These are phyloP conservation scores for Euphrasia confusa DNA, from an alignment of 257 asterid genomes.

Conservation along the genomic window DNA sequence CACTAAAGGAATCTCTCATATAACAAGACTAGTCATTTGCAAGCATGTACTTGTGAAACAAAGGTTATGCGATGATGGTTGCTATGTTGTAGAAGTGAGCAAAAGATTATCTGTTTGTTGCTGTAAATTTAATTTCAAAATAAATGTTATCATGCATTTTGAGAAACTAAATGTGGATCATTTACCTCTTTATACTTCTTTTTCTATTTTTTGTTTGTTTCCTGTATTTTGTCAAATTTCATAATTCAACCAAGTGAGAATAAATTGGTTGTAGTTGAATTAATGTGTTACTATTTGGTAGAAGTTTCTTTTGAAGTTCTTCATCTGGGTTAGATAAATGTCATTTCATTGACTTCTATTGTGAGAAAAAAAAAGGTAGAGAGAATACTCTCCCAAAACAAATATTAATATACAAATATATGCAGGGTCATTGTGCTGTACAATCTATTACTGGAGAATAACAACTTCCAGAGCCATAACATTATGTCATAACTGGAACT, in stretches of 20 bases:
- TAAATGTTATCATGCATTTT: neutral
- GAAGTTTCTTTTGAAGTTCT: too few relatives aligned
- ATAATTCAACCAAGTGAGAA: neutral
- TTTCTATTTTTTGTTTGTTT: neutral
- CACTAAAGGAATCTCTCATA: neutral
- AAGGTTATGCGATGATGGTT: neutral
- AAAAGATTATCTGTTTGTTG: neutral
- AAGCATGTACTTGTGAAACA: neutral
- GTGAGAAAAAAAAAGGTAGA: neutral
- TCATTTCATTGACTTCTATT: too few relatives aligned
- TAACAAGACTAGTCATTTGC: neutral
- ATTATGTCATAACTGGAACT: constrained; percentile 3
- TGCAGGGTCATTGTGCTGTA: too few relatives aligned
- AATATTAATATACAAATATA: neutral
- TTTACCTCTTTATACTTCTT: too few relatives aligned
- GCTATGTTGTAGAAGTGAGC: neutral
- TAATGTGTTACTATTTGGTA: too few relatives aligned
- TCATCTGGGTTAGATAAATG: too few relatives aligned
- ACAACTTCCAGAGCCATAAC: too few relatives aligned
- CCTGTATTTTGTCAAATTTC: neutral
- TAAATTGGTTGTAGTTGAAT: neutral
- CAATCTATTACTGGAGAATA: too few relatives aligned
- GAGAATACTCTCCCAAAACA: neutral
- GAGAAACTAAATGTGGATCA: neutral
- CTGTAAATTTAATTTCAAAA: neutral